phyloP scores from a whole-genome alignment of 163 green algal species.

The Chlorella variabilis region DNA sequence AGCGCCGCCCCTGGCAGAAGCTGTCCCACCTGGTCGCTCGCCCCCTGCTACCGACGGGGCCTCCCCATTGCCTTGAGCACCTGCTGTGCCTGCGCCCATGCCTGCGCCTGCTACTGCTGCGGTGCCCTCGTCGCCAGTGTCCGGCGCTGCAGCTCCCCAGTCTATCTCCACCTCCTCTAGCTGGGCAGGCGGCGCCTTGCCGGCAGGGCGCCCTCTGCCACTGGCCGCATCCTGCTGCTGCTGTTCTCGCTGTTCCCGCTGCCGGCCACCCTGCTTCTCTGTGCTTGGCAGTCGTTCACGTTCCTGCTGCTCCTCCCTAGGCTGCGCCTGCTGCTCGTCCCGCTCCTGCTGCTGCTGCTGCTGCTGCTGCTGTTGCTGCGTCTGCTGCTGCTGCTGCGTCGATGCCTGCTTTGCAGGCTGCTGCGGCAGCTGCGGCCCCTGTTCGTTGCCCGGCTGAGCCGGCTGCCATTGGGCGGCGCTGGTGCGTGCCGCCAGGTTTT shows the following conservation, averaged over 20 bases:
- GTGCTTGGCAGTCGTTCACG: too few relatives aligned
- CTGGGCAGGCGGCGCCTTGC: background rate
- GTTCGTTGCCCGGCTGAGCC: too few relatives aligned
- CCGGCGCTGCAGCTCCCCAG: constrained; percentile 5
- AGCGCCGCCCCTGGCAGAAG: too few relatives aligned
- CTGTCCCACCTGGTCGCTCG: too few relatives aligned
- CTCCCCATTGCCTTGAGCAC: too few relatives aligned
- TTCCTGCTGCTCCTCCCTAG: constrained; percentile 7
- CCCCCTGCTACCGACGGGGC: too few relatives aligned
- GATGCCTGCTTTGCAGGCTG: background rate
- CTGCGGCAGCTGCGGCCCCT: background rate
- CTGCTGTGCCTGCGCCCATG: background rate
- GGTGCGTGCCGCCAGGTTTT: constrained; percentile 23
- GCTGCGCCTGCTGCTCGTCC: too few relatives aligned
- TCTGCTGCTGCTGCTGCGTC: background rate
- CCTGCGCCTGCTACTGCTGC: background rate
- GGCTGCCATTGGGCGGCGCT: constrained; percentile 6
- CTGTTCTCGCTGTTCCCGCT: background rate
- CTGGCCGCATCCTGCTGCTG: background rate
- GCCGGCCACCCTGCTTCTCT: too few relatives aligned
- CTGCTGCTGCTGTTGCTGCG: background rate
- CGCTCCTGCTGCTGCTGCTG: background rate
- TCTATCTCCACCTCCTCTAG: constrained; percentile 38
- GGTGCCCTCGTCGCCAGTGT: background rate
- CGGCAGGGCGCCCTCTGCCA: too few relatives aligned